Evolutionary conservation across 129 eudicot genomes (phyloP).

Genomic region (Saposhnikovia divaricata): DNA sequence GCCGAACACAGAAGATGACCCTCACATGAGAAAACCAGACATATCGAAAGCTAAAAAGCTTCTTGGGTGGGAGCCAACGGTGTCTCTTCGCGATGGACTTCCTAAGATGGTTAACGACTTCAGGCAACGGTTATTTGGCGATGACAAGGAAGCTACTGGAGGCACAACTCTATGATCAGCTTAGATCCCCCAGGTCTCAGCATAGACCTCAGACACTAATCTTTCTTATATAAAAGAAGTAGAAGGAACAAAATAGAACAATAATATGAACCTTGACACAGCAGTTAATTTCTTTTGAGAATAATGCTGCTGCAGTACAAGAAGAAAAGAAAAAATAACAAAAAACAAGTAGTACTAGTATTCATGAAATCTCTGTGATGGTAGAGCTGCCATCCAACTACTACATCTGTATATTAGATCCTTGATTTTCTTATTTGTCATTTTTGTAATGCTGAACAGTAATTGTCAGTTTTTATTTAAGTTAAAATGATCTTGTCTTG

Average conservation of each 20-base stretch:
- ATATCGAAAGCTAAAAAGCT: constrained; percentile 64
- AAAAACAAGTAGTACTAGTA: not conserved
- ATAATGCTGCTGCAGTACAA: not conserved
- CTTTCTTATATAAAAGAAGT: not conserved
- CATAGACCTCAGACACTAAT: not conserved
- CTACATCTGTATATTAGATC: not conserved
- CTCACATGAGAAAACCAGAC: constrained; percentile 89
- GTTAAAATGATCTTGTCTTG: too few relatives aligned
- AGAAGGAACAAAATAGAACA: not conserved
- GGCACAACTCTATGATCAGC: not conserved
- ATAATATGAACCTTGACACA: not conserved
- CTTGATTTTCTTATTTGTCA: not conserved
- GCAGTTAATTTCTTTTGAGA: not conserved
- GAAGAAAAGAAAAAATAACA: not conserved
- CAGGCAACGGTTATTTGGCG: constrained; percentile 59
- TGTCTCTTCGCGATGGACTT: constrained; percentile 66
- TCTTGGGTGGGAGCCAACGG: constrained; percentile 75
- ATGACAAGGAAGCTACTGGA: constrained; percentile 18
- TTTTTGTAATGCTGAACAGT: not conserved
- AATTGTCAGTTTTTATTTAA: not conserved
- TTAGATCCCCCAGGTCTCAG: not conserved
- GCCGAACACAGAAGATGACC: constrained; percentile 83
- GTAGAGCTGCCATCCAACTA: constrained; percentile 7
- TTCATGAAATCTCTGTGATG: not conserved
- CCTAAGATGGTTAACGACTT: constrained; percentile 77